Percentiles rank a stretch among this genome's conserved stretches.
Conservation (phyloP, 108 stramenopile species). For the Nitzschia sp. region DNA sequence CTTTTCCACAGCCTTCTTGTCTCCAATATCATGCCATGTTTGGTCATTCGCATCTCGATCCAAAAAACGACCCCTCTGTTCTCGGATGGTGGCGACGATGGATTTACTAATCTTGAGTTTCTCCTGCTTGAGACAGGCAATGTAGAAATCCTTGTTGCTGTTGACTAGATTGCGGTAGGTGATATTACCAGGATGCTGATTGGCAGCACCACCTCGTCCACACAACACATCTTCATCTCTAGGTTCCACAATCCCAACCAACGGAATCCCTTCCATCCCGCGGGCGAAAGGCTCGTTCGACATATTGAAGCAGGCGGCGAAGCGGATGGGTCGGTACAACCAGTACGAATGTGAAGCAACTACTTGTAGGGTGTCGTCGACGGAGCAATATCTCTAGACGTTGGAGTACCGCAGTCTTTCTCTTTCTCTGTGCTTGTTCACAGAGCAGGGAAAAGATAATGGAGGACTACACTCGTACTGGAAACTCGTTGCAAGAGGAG, state of each 20-base stretch:
- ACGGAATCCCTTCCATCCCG: constrained; percentile 13
- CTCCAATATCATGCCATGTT: constrained; percentile 67
- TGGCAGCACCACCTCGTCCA: constrained; percentile 71
- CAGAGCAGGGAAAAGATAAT: no score
- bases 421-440: no score
- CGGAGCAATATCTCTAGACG: no score
- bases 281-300: not conserved
- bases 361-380: no score
- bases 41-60: constrained; percentile 52
- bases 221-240: constrained; percentile 67
- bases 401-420: no score
- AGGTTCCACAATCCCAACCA: constrained; percentile 21
- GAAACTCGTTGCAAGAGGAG: no score
- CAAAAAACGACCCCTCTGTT: constrained; percentile 74
- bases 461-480: no score
- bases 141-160: constrained; percentile 53
- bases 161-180: constrained; percentile 62
- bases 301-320: not conserved
- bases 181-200: constrained; percentile 69
- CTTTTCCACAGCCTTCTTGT: constrained; percentile 76
- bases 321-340: not conserved
- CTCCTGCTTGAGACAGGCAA: constrained; percentile 50
- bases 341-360: not conserved
- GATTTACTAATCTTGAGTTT: constrained; percentile 74
- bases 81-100: constrained; percentile 76